phyloP scores from a whole-genome alignment of 371 early-diverging fungal genomes.

The Choanephora cucurbitarum region DNA sequence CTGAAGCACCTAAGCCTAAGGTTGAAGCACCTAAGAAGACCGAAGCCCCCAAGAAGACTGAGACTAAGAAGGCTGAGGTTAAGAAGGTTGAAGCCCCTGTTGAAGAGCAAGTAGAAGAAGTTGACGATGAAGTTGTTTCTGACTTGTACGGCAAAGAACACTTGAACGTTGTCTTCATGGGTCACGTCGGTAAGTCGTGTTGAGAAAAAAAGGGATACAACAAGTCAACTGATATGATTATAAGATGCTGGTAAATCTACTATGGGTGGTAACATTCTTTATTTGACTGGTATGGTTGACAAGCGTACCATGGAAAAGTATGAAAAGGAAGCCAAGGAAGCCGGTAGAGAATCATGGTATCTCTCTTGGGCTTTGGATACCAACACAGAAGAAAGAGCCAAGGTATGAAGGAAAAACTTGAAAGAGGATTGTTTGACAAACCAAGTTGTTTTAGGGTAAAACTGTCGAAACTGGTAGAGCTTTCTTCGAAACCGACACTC shows the following conservation, averaged over 20 bases:
- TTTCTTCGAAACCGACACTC: slow-evolving; percentile 94
- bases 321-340: slow-evolving; percentile 95
- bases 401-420: slow-evolving; percentile 69
- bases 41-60: slow-evolving; percentile 18
- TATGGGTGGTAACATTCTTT: slow-evolving; percentile 98
- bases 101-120: slow-evolving; percentile 44
- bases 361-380: slow-evolving; percentile 98
- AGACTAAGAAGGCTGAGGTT: slow-evolving; percentile 1
- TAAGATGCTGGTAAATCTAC: slow-evolving; percentile 99
- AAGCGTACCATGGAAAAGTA: slow-evolving; percentile 99
- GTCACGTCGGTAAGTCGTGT: slow-evolving; percentile 88
- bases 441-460: slow-evolving; percentile 74
- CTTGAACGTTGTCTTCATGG: slow-evolving; percentile 98
- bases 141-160: slow-evolving; percentile 88
- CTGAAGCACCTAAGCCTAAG: too few relatives aligned
- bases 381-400: slow-evolving; percentile 94
- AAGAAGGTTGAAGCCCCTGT: slow-evolving; percentile 7
- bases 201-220: background rate
- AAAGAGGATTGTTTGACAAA: background rate
- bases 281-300: slow-evolving; percentile 96
- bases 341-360: slow-evolving; percentile 96
- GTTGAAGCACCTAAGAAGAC: slow-evolving; percentile 15
- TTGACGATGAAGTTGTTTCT: slow-evolving; percentile 62
- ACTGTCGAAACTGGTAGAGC: slow-evolving; percentile 98
- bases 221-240: too few relatives aligned